Evolutionary conservation across 139 green algal genomes (phyloP).

Genomic region (Monoraphidium neglectum): DNA sequence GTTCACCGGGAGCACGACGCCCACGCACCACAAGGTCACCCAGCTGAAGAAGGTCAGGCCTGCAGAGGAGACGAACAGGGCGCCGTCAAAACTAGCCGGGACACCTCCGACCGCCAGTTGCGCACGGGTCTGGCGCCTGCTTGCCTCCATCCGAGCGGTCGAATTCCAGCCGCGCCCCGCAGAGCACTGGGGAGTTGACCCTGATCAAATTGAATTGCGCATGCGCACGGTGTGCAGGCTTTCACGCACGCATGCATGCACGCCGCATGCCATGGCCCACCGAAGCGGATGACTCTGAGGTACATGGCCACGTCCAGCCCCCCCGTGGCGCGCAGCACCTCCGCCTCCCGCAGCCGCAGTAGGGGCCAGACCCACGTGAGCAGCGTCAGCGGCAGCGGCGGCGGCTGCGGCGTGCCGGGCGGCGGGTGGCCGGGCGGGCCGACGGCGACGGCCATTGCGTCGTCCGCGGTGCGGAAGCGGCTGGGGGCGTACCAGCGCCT

Average conservation of each 20-base stretch:
- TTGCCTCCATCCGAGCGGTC: too few relatives aligned
- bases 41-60: conserved; percentile 1
- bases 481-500: too few relatives aligned
- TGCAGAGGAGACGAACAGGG: background rate
- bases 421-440: background rate
- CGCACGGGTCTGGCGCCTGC: too few relatives aligned
- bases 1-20: conserved; percentile 59
- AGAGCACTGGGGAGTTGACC: background rate
- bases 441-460: too few relatives aligned
- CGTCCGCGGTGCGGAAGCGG: too few relatives aligned
- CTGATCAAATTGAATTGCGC: background rate
- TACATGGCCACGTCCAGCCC: conserved; percentile 32
- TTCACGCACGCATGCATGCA: too few relatives aligned
- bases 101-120: too few relatives aligned
- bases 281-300: conserved; percentile 20
- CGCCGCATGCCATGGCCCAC: background rate
- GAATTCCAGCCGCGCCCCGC: background rate
- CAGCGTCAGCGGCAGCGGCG: conserved; percentile 12
- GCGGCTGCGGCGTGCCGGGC: conserved; percentile 1
- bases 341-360: conserved; percentile 10
- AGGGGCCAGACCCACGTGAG: conserved; percentile 26
- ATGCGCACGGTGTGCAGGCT: background rate
- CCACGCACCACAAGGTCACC: conserved; percentile 33
- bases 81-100: too few relatives aligned
- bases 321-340: background rate